These are phyloP conservation scores for Ambrosiella cleistominuta DNA, from an alignment of 2,329 filamentous ascomycete species.

Conservation along the genomic window DNA sequence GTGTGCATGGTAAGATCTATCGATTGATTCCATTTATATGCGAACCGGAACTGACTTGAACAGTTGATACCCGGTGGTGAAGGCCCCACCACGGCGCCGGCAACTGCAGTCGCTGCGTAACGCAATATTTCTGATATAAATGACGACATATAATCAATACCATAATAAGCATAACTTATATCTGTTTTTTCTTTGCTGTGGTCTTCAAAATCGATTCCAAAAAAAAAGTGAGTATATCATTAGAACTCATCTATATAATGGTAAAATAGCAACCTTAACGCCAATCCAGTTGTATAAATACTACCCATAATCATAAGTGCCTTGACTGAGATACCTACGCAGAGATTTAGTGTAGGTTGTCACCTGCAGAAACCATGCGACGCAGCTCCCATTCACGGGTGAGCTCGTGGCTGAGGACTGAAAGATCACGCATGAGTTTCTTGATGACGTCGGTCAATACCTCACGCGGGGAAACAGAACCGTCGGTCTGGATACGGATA, in stretches of 20 bases:
- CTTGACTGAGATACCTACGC: neutral
- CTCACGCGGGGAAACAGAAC: constrained; percentile 72
- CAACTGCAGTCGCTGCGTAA: constrained; percentile 13
- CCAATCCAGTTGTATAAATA: neutral
- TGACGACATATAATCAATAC: constrained; percentile 1
- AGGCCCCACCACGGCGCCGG: constrained; percentile 33
- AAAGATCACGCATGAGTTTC: constrained; percentile 65
- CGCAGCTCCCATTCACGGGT: constrained; percentile 81
- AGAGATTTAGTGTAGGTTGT: constrained; percentile 19
- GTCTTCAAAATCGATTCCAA: neutral
- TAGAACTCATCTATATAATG: neutral
- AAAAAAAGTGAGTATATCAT: neutral
- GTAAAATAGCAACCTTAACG: constrained; percentile 3
- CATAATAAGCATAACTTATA: neutral
- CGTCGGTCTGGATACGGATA: constrained; percentile 83
- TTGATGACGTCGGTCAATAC: constrained; percentile 67
- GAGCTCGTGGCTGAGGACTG: constrained; percentile 68
- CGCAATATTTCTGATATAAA: neutral
- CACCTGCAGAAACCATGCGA: constrained; percentile 59
- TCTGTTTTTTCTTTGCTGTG: no score
- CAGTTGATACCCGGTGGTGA: constrained; percentile 66
- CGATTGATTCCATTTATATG: neutral
- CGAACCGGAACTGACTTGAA: neutral
- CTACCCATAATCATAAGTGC: neutral
- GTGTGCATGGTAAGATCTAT: constrained; percentile 75